phyloP scores from a whole-genome alignment of 805 yeast species.

The Kodamaea kaohsiungensis region DNA sequence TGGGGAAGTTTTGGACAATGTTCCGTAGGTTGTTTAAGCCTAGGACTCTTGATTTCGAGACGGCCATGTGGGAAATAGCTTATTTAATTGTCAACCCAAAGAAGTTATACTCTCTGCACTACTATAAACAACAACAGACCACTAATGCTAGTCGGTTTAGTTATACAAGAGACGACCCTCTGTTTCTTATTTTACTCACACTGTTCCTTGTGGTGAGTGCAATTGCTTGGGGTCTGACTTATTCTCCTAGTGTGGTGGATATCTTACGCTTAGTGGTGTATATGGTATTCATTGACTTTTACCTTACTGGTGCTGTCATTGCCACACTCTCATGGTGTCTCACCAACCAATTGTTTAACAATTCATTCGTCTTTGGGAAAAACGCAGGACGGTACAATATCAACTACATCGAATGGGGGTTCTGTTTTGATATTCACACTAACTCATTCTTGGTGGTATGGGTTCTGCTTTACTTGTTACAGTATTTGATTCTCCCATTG shows the following conservation, averaged over 20 bases:
- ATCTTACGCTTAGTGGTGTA: conserved; percentile 68
- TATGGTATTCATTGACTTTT: conserved; percentile 85
- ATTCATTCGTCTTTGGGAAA: conserved; percentile 22
- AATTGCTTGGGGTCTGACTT: conserved; percentile 86
- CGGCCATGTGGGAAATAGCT: conserved; percentile 89
- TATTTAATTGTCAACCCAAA: conserved; percentile 73
- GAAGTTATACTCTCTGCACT: conserved; percentile 77
- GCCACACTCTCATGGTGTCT: conserved; percentile 75
- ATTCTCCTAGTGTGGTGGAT: conserved; percentile 61
- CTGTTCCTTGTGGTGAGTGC: conserved; percentile 70
- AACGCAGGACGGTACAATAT: conserved; percentile 23
- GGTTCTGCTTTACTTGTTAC: conserved; percentile 72
- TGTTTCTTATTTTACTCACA: conserved; percentile 75
- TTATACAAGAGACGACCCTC: conserved; percentile 93
- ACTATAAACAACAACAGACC: conserved; percentile 68
- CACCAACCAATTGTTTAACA: conserved; percentile 63
- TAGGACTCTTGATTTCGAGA: conserved; percentile 84
- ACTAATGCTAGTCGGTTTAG: conserved; percentile 48
- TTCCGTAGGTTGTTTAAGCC: conserved; percentile 54
- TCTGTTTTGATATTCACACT: conserved; percentile 92
- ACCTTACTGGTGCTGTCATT: conserved; percentile 64
- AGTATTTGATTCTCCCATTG: conserved; percentile 73
- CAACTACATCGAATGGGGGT: conserved; percentile 79
- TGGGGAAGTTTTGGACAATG: conserved; percentile 32
- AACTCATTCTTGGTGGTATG: conserved; percentile 83